These are phyloP conservation scores for Aureobasidium lini DNA, from an alignment of 2,329 filamentous ascomycete species.

Conservation along the genomic window DNA sequence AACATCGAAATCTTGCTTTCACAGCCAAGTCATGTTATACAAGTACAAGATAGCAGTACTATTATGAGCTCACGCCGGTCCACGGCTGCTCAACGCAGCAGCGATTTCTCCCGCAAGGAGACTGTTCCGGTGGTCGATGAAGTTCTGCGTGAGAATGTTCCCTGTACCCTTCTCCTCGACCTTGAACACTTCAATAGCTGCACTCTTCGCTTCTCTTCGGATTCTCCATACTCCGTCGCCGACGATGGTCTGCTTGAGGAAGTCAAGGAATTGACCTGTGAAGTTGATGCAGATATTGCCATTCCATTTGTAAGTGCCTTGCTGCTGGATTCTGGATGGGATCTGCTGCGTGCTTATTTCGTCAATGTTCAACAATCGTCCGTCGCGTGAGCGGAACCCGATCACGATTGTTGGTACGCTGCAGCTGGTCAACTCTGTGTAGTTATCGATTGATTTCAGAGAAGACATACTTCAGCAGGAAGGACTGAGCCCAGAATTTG, in stretches of 20 bases:
- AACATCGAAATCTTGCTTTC: too few relatives aligned
- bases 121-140: slow-evolving; percentile 32
- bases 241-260: slow-evolving; percentile 42
- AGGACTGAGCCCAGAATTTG: slow-evolving; percentile 96
- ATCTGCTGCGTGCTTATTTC: slow-evolving; percentile 75
- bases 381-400: slow-evolving; percentile 70
- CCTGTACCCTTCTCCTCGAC: slow-evolving; percentile 69
- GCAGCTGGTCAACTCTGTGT: neutral
- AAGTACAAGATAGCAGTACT: too few relatives aligned
- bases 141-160: slow-evolving; percentile 66
- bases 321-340: slow-evolving; percentile 63
- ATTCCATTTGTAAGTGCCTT: slow-evolving; percentile 69
- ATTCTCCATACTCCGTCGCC: slow-evolving; percentile 77
- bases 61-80: too few relatives aligned
- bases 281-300: slow-evolving; percentile 93
- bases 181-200: slow-evolving; percentile 64
- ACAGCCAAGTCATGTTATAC: too few relatives aligned
- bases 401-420: slow-evolving; percentile 84
- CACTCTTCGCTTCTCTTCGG: slow-evolving; percentile 51
- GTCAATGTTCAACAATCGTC: slow-evolving; percentile 64
- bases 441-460: too few relatives aligned
- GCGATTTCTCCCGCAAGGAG: slow-evolving; percentile 1
- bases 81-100: neutral
- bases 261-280: slow-evolving; percentile 63
- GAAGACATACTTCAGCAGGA: slow-evolving; percentile 58